Percentiles rank a stretch among this genome's conserved stretches.
Conservation (phyloP, 192 early-diverging fungal genomes). For the Bifiguratus adelaidae region DNA sequence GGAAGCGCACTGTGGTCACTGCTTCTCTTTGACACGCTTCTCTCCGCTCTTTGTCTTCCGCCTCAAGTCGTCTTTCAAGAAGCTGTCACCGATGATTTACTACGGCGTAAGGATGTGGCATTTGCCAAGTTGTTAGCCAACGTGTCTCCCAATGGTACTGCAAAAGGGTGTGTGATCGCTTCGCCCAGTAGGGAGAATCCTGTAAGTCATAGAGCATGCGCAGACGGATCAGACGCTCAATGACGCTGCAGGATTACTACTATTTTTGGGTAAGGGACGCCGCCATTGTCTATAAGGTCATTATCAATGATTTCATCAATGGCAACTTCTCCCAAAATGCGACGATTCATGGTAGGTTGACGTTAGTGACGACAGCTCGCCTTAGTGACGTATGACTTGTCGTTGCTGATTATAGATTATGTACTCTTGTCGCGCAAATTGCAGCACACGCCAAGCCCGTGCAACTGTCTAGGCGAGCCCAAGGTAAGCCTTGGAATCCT, state of each 20-base stretch:
- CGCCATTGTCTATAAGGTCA: constrained; percentile 44
- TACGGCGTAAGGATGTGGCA: too few relatives aligned
- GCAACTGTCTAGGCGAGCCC: constrained; percentile 47
- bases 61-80: too few relatives aligned
- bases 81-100: too few relatives aligned
- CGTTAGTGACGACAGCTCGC: neutral
- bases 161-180: neutral
- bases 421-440: constrained; percentile 12
- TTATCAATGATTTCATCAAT: constrained; percentile 12
- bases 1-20: too few relatives aligned
- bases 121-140: neutral
- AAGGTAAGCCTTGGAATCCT: too few relatives aligned
- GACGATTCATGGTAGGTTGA: constrained; percentile 3
- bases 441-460: constrained; percentile 12
- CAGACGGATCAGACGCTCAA: neutral
- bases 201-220: neutral
- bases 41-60: too few relatives aligned
- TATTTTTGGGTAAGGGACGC: constrained; percentile 66
- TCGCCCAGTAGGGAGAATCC: neutral
- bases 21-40: too few relatives aligned
- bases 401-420: constrained; percentile 25
- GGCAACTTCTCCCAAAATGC: constrained; percentile 7
- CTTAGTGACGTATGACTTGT: neutral
- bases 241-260: constrained; percentile 51
- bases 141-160: neutral